Evolutionary conservation across 768 basidiomycete genomes (phyloP).

Genomic region (Xerocomus brunneocitrinus): DNA sequence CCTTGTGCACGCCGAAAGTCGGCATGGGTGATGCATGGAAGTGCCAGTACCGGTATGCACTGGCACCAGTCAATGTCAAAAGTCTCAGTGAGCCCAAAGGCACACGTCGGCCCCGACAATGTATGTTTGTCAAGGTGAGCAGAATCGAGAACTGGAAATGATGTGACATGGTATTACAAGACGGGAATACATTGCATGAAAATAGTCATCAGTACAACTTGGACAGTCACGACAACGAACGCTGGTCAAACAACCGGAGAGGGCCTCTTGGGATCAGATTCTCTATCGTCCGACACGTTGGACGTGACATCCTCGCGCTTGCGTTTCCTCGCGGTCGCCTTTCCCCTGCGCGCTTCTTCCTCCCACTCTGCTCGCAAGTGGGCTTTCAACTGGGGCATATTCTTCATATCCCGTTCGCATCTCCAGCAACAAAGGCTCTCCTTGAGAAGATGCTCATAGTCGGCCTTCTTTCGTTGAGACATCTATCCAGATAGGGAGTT

Average conservation of each 20-base stretch:
- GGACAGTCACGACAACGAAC: background rate
- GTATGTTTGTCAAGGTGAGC: background rate
- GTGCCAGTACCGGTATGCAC: too few relatives aligned
- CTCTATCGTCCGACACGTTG: conserved; percentile 1
- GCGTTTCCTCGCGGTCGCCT: conserved; percentile 40
- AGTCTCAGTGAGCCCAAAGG: too few relatives aligned
- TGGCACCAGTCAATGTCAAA: background rate
- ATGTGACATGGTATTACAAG: conserved; percentile 6
- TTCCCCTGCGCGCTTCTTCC: conserved; percentile 39
- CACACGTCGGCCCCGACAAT: background rate
- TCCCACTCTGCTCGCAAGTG: conserved; percentile 79
- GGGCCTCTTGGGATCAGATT: conserved; percentile 13
- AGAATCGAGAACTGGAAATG: background rate
- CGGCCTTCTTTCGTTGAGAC: conserved; percentile 43
- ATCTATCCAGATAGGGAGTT: conserved; percentile 37
- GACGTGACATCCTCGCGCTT: conserved; percentile 24
- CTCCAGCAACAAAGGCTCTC: conserved; percentile 64
- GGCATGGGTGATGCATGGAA: too few relatives aligned
- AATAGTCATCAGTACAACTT: background rate
- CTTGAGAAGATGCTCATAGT: conserved; percentile 66
- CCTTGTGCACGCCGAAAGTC: too few relatives aligned
- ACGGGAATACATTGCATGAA: background rate
- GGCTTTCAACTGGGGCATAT: conserved; percentile 67
- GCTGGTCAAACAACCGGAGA: conserved; percentile 7
- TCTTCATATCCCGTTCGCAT: conserved; percentile 59